Evolutionary conservation across 2,329 filamentous ascomycete genomes (phyloP).

Genomic region (Colletotrichum sp.): DNA sequence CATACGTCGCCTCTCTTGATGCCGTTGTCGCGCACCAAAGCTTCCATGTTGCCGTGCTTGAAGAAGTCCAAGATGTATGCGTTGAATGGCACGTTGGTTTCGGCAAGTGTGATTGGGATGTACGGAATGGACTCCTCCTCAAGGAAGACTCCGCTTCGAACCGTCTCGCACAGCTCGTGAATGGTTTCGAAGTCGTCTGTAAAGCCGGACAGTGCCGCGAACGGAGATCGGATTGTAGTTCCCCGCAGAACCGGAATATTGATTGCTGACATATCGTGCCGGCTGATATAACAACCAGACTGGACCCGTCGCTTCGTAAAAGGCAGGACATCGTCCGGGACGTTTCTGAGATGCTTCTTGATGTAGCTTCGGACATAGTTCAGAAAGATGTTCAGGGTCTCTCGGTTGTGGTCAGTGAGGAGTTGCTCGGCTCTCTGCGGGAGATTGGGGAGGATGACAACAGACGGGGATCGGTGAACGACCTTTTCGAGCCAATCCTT

Average conservation of each 20-base stretch:
- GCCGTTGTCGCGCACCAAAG: slow-evolving; percentile 67
- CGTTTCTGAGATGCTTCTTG: slow-evolving; percentile 60
- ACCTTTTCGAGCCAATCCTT: slow-evolving; percentile 48
- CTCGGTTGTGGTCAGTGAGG: slow-evolving; percentile 65
- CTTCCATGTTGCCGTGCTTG: slow-evolving; percentile 69
- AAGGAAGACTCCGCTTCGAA: slow-evolving; percentile 72
- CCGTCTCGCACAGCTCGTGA: slow-evolving; percentile 68
- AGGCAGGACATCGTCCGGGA: slow-evolving; percentile 60
- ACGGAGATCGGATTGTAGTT: slow-evolving; percentile 65
- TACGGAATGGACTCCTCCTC: slow-evolving; percentile 76
- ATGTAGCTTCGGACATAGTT: slow-evolving; percentile 73
- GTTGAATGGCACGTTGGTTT: slow-evolving; percentile 59
- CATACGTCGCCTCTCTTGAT: slow-evolving; percentile 72
- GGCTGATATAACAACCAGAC: background rate
- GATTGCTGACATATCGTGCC: background rate
- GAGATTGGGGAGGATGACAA: slow-evolving; percentile 28
- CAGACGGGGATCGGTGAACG: slow-evolving; percentile 62
- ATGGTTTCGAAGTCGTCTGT: slow-evolving; percentile 68
- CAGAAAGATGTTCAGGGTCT: slow-evolving; percentile 69
- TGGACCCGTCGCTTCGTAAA: slow-evolving; percentile 46
- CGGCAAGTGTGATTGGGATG: slow-evolving; percentile 63
- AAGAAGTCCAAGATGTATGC: slow-evolving; percentile 79
- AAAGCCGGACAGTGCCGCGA: slow-evolving; percentile 73
- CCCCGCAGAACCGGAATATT: slow-evolving; percentile 31
- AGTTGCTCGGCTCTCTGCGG: slow-evolving; percentile 53